These are phyloP conservation scores for Blastocystis sp. DNA, from an alignment of 352 stramenopile genomes.

Conservation along the genomic window DNA sequence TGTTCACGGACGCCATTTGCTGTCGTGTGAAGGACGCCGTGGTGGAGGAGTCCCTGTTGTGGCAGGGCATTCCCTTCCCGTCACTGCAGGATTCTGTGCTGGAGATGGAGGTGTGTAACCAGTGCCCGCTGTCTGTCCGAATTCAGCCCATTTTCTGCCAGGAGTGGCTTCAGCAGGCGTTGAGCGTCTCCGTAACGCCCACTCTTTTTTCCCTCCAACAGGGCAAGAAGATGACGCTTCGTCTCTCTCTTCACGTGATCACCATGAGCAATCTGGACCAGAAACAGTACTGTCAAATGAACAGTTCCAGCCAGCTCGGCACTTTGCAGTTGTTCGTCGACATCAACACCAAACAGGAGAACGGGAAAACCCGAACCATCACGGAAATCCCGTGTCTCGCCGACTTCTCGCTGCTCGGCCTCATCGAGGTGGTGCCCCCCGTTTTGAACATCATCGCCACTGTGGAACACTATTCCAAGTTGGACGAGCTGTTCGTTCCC, in stretches of 20 bases:
- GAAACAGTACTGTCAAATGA: conserved; percentile 5
- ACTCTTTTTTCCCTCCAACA: not conserved
- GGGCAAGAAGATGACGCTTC: not conserved
- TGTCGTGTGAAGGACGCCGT: not conserved
- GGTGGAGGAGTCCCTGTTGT: not conserved
- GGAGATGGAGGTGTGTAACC: not conserved
- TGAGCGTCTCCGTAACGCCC: not conserved
- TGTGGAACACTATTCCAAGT: conserved; percentile 58
- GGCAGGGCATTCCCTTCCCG: conserved; percentile 27
- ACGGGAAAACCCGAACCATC: conserved; percentile 9
- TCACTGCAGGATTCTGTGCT: not conserved
- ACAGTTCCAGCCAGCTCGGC: not conserved
- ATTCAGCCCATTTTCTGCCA: conserved; percentile 48
- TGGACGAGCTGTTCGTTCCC: conserved; percentile 22
- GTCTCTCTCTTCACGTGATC: not conserved
- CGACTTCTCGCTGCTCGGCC: not conserved
- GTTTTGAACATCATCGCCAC: conserved; percentile 37
- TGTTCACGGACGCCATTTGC: not conserved
- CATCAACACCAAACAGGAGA: not conserved
- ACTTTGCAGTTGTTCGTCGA: conserved; percentile 44
- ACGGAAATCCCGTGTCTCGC: conserved; percentile 12
- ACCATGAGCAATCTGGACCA: conserved; percentile 9
- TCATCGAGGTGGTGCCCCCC: conserved; percentile 31
- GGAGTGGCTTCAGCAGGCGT: conserved; percentile 5
- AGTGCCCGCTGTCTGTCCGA: not conserved